Base-by-base conservation (phyloP, 441 rosid species). In the Erysimum cheiri region DNA sequence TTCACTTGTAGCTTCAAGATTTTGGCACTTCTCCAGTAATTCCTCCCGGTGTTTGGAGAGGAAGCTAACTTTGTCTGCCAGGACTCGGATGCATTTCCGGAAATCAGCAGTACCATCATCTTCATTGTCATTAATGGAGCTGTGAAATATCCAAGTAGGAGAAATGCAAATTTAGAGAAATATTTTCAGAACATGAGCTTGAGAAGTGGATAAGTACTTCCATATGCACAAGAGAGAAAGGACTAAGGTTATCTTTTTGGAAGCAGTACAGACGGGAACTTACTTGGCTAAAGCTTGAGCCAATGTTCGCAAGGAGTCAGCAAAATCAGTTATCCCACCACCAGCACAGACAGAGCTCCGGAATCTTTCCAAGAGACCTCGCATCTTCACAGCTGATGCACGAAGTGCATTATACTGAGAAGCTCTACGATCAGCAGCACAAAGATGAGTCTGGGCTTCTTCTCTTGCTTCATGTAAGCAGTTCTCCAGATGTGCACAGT, bases 391-490 rank as follows among this genome's bases (percentile, higher is more conserved):
- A 69, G 93, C 87, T 66, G 99, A 91, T 63, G 97, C 90, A 79
- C 92, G 97, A 75, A 96, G 80, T 24, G 87, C 83, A 70, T 33
- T 82, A 75, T 91, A 96, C 78, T 96, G 94, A 2, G 97, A 89
- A 63, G 97, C 96, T 77, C 96, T 91, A 64, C 91, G 73, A 66
- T 91, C 96, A 80, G 98, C 97, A 14, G 97, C 93, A 77, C 97
- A 93, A 7, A 92, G 97, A 84, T 91, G 89, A 69, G 97, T 89
- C 74, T 96, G 99, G 31, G 97, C 97, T 84, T 91, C 98, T 80
- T 93, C 90, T 83, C 99, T 91, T 74, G 97, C 97, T 82, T 96
- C 97, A 79, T 96, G 98, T 82, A 96, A 85, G 80, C 96, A 89
- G 75, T 93, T 96, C 84, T 96, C 99, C 80, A 96, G 81, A 85